Conservation (phyloP, 2,329 filamentous ascomycete species). For the Pseudodiploospora longispora region DNA sequence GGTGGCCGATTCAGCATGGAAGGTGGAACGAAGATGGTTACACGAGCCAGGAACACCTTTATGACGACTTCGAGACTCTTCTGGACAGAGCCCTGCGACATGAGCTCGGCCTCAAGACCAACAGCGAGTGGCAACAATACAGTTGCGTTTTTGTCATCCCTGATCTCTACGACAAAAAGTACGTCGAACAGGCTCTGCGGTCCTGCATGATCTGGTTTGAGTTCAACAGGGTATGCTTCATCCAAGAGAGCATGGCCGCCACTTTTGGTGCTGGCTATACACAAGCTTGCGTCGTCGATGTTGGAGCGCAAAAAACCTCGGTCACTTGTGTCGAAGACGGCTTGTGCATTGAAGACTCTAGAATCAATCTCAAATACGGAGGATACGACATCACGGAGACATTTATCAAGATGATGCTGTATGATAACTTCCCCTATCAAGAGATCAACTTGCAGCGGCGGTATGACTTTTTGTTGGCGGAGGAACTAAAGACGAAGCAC, state of each 20-base stretch:
- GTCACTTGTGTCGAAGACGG: conserved; percentile 96
- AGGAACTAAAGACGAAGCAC: conserved; percentile 90
- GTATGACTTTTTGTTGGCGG: conserved; percentile 87
- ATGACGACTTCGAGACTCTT: conserved; percentile 79
- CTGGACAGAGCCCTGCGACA: conserved; percentile 77
- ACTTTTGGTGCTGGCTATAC: conserved; percentile 94
- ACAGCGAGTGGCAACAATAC: conserved; percentile 80
- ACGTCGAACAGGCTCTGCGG: conserved; percentile 76
- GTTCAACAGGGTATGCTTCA: conserved; percentile 83
- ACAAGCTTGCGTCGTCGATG: conserved; percentile 88
- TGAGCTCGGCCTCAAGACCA: conserved; percentile 71
- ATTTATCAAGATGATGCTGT: conserved; percentile 96
- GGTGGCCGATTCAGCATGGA: conserved; percentile 83
- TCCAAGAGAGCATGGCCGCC: conserved; percentile 91
- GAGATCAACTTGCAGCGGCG: conserved; percentile 87
- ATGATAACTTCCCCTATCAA: conserved; percentile 89
- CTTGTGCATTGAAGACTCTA: conserved; percentile 87
- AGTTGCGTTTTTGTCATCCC: conserved; percentile 96
- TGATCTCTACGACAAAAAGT: conserved; percentile 90
- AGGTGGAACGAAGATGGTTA: conserved; percentile 91
- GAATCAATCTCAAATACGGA: conserved; percentile 90
- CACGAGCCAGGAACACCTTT: conserved; percentile 66
- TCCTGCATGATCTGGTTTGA: conserved; percentile 85
- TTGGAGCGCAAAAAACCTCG: conserved; percentile 95
- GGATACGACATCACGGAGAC: conserved; percentile 89